These are phyloP conservation scores for Diplodia mutila DNA, from an alignment of 2,329 filamentous ascomycete genomes.

Conservation along the genomic window DNA sequence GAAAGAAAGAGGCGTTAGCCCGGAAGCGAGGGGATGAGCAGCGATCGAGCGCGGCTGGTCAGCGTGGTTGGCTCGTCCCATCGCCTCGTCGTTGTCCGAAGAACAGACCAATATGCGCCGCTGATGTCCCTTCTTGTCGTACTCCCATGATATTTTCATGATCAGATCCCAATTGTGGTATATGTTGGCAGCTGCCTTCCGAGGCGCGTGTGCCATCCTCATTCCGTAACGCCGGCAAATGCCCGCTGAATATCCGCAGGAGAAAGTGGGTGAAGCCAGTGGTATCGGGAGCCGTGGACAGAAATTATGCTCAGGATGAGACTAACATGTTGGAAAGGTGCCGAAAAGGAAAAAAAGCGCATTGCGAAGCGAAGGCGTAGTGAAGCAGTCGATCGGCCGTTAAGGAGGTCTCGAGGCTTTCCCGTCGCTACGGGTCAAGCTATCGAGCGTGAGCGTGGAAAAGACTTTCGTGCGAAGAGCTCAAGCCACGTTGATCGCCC, in stretches of 20 bases:
- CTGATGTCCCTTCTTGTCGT: constrained; percentile 19
- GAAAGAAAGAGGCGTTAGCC: constrained; percentile 7
- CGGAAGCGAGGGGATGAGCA: constrained; percentile 19
- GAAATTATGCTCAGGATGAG: constrained; percentile 23
- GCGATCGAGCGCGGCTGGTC: constrained; percentile 17
- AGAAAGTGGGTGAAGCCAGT: constrained; percentile 24
- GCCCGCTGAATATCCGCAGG: constrained; percentile 25
- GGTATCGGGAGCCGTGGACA: constrained; percentile 4
- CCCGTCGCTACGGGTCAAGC: background rate
- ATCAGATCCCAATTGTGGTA: constrained; percentile 25
- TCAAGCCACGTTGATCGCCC: constrained; percentile 10
- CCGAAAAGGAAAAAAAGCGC: constrained; percentile 1
- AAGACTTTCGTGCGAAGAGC: background rate
- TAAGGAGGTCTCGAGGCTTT: background rate
- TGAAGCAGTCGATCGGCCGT: constrained; percentile 2
- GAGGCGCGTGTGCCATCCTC: constrained; percentile 16
- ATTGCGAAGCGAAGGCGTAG: constrained; percentile 8
- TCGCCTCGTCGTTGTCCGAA: constrained; percentile 2
- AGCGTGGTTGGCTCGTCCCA: constrained; percentile 5
- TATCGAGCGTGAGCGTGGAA: background rate
- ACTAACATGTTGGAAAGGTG: constrained; percentile 13
- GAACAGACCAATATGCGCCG: constrained; percentile 24
- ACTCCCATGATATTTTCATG: constrained; percentile 25
- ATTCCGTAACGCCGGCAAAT: constrained; percentile 26
- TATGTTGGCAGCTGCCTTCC: constrained; percentile 20